Evolutionary conservation across 2,329 filamentous ascomycete genomes (phyloP).

Genomic region (Raffaelea deltoideospora): DNA sequence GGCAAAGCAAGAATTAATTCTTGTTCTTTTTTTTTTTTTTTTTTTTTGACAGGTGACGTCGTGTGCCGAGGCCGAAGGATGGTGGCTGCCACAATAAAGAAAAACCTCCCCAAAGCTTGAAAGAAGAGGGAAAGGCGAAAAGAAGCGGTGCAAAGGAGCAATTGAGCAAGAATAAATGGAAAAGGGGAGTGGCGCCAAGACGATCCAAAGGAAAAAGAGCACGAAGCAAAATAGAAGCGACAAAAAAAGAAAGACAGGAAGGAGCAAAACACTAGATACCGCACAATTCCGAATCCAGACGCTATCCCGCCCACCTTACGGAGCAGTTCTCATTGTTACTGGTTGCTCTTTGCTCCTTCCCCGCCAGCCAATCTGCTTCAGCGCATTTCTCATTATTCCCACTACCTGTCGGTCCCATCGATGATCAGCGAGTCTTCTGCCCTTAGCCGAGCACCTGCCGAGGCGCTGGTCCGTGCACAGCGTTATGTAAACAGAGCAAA

Average conservation of each 20-base stretch:
- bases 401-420: no score
- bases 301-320: background rate
- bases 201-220: no score
- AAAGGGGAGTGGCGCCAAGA: background rate
- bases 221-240: no score
- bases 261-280: slow-evolving; percentile 7
- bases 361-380: slow-evolving; percentile 8
- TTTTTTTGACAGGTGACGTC: background rate
- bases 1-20: no score
- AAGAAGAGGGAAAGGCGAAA: background rate
- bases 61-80: background rate
- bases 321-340: no score
- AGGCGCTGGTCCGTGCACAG: background rate
- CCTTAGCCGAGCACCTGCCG: slow-evolving; percentile 8
- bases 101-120: no score
- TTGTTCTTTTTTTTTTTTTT: no score
- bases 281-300: slow-evolving; percentile 9
- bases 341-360: no score
- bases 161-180: background rate
- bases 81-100: no score
- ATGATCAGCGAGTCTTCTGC: no score
- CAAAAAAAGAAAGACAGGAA: slow-evolving; percentile 1
- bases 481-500: no score
- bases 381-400: slow-evolving; percentile 11
- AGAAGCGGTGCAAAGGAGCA: background rate